Percentiles rank a stretch among this genome's conserved stretches.
phyloP scores from a whole-genome alignment of 176 grass and related monocot genomes.

The Alloteropsis semialata region DNA sequence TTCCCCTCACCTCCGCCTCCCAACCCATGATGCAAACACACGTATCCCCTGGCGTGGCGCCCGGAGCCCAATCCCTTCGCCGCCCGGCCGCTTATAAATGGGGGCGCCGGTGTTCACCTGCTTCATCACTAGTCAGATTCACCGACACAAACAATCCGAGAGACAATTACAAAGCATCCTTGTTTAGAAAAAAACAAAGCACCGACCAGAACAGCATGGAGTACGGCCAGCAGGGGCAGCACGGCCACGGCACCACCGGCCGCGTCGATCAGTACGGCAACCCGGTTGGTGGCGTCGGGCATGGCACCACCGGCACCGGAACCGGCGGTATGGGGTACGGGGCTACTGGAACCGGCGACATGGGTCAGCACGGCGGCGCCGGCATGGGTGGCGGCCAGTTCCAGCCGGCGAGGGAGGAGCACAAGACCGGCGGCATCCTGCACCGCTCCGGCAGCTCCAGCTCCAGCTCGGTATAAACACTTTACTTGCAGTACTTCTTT shows the following conservation, averaged over 20 bases:
- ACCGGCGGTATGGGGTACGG: not conserved
- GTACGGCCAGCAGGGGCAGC: conserved; percentile 4
- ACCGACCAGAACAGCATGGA: not conserved
- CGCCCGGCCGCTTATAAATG: not conserved
- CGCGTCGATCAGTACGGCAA: conserved; percentile 54
- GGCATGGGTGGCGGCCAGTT: conserved; percentile 33
- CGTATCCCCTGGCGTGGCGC: conserved; percentile 10
- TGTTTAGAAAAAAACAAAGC: too few relatives aligned
- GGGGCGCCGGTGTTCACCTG: too few relatives aligned
- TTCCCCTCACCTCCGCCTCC: not conserved
- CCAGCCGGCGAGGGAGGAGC: conserved; percentile 26
- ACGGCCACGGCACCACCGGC: conserved; percentile 28
- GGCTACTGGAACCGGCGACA: not conserved
- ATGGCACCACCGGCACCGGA: not conserved
- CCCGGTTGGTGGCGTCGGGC: not conserved
- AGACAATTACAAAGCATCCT: too few relatives aligned
- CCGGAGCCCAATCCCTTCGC: not conserved
- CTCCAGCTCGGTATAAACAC: conserved; percentile 61
- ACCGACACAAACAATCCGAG: too few relatives aligned
- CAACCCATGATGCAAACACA: not conserved
- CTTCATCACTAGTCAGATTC: not conserved
- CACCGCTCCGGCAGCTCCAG: conserved; percentile 60
- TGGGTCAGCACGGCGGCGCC: not conserved
- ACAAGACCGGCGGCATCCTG: conserved; percentile 28
- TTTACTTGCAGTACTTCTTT: not conserved